Conservation (phyloP, 805 yeast species). For the Yarrowia sp. region DNA sequence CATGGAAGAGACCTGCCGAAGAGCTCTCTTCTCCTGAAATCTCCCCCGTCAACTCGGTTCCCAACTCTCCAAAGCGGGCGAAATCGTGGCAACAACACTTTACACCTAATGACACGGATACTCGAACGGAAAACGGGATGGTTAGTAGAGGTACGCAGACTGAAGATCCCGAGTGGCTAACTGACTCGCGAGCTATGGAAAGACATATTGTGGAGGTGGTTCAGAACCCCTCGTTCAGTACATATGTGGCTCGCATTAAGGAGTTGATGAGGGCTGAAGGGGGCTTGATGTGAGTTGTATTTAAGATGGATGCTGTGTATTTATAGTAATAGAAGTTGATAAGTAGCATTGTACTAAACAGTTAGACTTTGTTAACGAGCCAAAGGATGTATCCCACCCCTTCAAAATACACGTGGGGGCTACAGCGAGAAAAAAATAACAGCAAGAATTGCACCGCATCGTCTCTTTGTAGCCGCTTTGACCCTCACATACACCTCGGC, state of each 20-base stretch:
- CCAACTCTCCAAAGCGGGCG: not conserved
- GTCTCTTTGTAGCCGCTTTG: too few species aligned
- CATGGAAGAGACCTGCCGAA: not conserved
- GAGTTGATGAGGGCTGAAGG: slow-evolving; percentile 5
- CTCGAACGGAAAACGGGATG: not conserved
- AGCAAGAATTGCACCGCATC: too few species aligned
- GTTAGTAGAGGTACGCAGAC: slow-evolving; percentile 14
- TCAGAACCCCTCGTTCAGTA: not conserved
- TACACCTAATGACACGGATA: not conserved
- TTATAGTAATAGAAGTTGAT: not conserved
- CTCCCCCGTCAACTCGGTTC: not conserved
- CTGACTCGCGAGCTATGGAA: not conserved
- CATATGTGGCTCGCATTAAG: slow-evolving; percentile 9
- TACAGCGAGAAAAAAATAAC: too few species aligned
- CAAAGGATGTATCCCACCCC: too few species aligned
- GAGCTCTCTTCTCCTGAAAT: not conserved
- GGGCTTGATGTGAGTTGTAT: too few species aligned
- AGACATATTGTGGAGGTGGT: not conserved
- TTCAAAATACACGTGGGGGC: too few species aligned
- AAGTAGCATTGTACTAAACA: too few species aligned
- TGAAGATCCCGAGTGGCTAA: not conserved
- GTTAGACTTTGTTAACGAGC: too few species aligned
- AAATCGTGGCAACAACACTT: not conserved
- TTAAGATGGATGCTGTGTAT: not conserved
- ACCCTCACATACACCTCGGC: too few species aligned